These are phyloP conservation scores for Cryptococcus hybrid DNA, from an alignment of 1,284 basidiomycete genomes.

Conservation along the genomic window DNA sequence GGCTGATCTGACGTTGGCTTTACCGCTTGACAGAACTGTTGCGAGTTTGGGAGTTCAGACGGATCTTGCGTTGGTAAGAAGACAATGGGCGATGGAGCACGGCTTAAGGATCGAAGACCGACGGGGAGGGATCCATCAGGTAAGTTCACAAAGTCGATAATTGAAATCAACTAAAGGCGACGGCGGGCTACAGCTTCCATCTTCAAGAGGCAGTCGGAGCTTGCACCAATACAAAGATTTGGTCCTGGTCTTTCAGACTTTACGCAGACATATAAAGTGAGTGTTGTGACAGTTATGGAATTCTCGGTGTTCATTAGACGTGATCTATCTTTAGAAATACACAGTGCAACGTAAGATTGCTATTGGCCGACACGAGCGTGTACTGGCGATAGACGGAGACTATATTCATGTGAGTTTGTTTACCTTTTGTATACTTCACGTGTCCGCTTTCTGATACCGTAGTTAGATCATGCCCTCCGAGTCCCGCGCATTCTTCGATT, in stretches of 20 bases:
- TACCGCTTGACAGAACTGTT: conserved; percentile 93
- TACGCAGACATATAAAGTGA: conserved; percentile 68
- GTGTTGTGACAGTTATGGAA: conserved; percentile 13
- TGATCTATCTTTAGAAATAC: conserved; percentile 63
- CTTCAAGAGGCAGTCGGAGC: conserved; percentile 79
- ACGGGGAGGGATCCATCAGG: conserved; percentile 78
- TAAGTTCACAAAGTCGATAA: conserved; percentile 44
- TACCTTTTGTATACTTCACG: not conserved
- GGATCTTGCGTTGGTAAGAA: conserved; percentile 79
- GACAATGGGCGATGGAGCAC: conserved; percentile 66
- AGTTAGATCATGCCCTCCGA: conserved; percentile 81
- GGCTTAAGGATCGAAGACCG: conserved; percentile 55
- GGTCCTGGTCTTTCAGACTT: conserved; percentile 61
- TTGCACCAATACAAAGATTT: conserved; percentile 56
- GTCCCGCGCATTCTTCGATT: conserved; percentile 80
- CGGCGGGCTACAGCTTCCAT: conserved; percentile 67
- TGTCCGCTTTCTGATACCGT: not conserved
- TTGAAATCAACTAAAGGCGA: not conserved
- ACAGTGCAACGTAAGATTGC: conserved; percentile 93
- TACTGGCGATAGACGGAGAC: conserved; percentile 90
- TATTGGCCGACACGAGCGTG: conserved; percentile 86
- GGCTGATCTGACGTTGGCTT: conserved; percentile 72
- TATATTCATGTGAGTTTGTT: conserved; percentile 75
- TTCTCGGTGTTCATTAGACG: not conserved
- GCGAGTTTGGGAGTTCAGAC: conserved; percentile 84